Base-by-base conservation (phyloP, 2,329 filamentous ascomycete species). In the Phialophora verrucosa region DNA sequence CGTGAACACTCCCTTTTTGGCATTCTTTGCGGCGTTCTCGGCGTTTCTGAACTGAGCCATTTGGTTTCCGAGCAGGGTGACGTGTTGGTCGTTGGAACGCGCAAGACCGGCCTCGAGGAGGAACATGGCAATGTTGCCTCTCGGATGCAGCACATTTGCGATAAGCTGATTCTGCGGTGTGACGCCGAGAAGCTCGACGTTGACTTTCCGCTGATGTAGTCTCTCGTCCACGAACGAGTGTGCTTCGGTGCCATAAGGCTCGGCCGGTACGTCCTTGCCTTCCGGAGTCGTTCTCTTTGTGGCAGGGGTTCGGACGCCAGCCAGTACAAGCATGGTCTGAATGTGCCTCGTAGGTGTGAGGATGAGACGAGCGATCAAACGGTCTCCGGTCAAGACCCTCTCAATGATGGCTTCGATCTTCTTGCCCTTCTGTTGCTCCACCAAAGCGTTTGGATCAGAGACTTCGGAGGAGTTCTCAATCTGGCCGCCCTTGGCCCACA, bases 1-100 rank as follows among this genome's bases (percentile, higher is more conserved):
- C 77, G 91, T 92, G 84, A 95, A 96, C 17, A 98, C 77, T 55
- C 92, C 91, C 53, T 90, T 84, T 74, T 91, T 90, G 71, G 86
- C 86, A 71, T 88, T 86, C 79, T 93, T 93, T 4, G 95, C 95
- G 65, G 86, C 83, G 78, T 91, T 94, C 82, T 99, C 95, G 1
- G 95, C 93, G 70, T 91, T 87, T 69, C 95, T 88, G 64, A 98
- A 87, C 65, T 86, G 78, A 50, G 90, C 89, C 95, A 99, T 99
- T 74, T 94, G 91, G 58, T 87, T 83, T 53, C 95, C 95, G 11
- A 99, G 86, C 81, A 97, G 84, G 47, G 93, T 96, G 0, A 94
- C 96, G 82, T 99, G 95, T 80, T 95, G 93, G 79, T 99, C 95
- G 70, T 93, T 93, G 82, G 94, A 98, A 74, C 92, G 87, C 49